Evolutionary conservation across 2,329 filamentous ascomycete species (phyloP).

Genomic region (Boeremia exigua): DNA sequence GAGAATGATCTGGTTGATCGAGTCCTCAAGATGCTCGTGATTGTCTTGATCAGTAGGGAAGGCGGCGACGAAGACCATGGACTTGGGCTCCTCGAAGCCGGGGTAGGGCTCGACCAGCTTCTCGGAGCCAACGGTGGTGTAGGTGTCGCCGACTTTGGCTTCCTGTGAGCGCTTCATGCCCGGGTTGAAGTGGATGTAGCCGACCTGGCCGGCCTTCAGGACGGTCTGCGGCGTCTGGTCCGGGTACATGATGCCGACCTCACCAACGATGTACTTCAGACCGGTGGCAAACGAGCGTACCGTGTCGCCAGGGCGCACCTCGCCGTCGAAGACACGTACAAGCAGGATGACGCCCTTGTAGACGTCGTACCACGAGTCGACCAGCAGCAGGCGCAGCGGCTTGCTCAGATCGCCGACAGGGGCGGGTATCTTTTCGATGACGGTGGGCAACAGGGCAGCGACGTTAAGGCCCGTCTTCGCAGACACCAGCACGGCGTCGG

Average conservation of each 20-base stretch:
- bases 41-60: slow-evolving; percentile 92
- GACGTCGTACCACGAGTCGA: slow-evolving; percentile 98
- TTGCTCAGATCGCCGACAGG: slow-evolving; percentile 75
- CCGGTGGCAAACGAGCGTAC: slow-evolving; percentile 89
- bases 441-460: slow-evolving; percentile 77
- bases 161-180: slow-evolving; percentile 98
- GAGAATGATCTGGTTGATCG: slow-evolving; percentile 89
- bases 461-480: slow-evolving; percentile 95
- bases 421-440: slow-evolving; percentile 83
- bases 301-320: slow-evolving; percentile 80
- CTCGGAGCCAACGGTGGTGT: slow-evolving; percentile 81
- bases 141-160: slow-evolving; percentile 94
- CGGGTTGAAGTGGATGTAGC: slow-evolving; percentile 96
- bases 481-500: slow-evolving; percentile 78
- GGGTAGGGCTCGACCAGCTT: slow-evolving; percentile 79
- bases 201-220: slow-evolving; percentile 89
- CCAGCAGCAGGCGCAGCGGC: slow-evolving; percentile 82
- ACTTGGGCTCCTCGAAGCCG: slow-evolving; percentile 95
- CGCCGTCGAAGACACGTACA: slow-evolving; percentile 89
- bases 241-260: slow-evolving; percentile 97
- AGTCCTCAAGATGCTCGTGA: slow-evolving; percentile 86
- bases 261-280: slow-evolving; percentile 88
- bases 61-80: slow-evolving; percentile 98
- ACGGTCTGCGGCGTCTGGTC: slow-evolving; percentile 79
- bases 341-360: slow-evolving; percentile 93